Percentiles rank a stretch among this genome's conserved stretches.
Evolutionary conservation across 2,329 filamentous ascomycete species (phyloP).

Genomic region (Orbilia quercus): DNA sequence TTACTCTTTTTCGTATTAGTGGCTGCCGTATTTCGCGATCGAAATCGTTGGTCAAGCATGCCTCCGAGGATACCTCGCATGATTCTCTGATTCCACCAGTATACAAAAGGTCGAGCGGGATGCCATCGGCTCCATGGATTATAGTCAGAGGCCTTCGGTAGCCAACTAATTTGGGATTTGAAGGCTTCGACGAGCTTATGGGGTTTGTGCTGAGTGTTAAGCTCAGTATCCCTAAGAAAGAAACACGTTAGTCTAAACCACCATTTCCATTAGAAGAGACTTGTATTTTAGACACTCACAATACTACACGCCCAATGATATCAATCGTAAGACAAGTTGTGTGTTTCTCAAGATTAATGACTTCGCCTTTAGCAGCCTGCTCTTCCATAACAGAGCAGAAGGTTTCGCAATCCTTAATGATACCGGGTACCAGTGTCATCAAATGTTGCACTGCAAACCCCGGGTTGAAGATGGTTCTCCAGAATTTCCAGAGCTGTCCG

Average conservation of each 20-base stretch:
- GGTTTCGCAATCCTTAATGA: constrained; percentile 61
- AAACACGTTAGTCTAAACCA: no score
- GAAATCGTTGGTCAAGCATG: constrained; percentile 47
- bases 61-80: constrained; percentile 38
- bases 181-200: constrained; percentile 51
- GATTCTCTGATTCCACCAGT: constrained; percentile 49
- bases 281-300: constrained; percentile 33
- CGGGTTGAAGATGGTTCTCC: constrained; percentile 63
- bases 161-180: constrained; percentile 51
- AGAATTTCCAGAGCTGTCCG: constrained; percentile 63
- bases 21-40: constrained; percentile 13
- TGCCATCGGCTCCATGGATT: constrained; percentile 46
- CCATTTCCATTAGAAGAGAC: no score
- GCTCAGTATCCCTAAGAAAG: constrained; percentile 18
- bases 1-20: constrained; percentile 33
- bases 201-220: constrained; percentile 39
- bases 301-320: constrained; percentile 54
- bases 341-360: constrained; percentile 60
- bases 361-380: constrained; percentile 57
- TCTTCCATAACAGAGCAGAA: constrained; percentile 58
- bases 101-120: constrained; percentile 32
- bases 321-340: constrained; percentile 54
- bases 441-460: constrained; percentile 64
- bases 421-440: constrained; percentile 62
- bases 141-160: constrained; percentile 8